Evolutionary conservation across 768 basidiomycete genomes (phyloP).

Genomic region (Terana coerulea): DNA sequence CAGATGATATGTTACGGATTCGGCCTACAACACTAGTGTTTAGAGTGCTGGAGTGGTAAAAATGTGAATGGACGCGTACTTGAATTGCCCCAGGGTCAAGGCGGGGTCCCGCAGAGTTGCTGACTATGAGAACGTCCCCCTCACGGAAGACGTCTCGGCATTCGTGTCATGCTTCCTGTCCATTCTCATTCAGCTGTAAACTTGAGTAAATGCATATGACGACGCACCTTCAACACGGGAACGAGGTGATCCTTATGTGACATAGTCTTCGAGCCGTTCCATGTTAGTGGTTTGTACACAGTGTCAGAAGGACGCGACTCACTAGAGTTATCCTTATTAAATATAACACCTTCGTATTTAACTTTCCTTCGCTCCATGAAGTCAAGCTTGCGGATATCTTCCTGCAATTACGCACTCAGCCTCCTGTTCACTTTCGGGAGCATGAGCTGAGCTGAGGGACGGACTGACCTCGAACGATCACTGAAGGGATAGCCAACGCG

Average conservation of each 20-base stretch:
- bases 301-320: conserved; percentile 31
- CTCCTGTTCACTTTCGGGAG: not conserved
- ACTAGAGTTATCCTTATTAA: conserved; percentile 99
- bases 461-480: conserved; percentile 60
- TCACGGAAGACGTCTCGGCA: conserved; percentile 71
- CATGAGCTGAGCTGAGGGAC: too few species aligned
- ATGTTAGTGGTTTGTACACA: not conserved
- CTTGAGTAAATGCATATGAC: not conserved
- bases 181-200: not conserved
- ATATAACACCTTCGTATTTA: conserved; percentile 83
- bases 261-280: conserved; percentile 57
- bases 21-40: conserved; percentile 52
- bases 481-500: conserved; percentile 62
- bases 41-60: not conserved
- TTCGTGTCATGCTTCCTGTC: conserved; percentile 69
- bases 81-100: conserved; percentile 76
- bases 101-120: conserved; percentile 87
- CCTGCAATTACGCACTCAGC: conserved; percentile 32
- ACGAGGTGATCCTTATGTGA: conserved; percentile 75
- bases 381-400: conserved; percentile 84
- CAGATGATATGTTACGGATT: conserved; percentile 77
- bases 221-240: conserved; percentile 65
- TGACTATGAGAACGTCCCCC: conserved; percentile 81
- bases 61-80: conserved; percentile 39
- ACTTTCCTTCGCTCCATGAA: conserved; percentile 65